Conservation (phyloP, 192 early-diverging fungal species). For the Podochytrium sp. region DNA sequence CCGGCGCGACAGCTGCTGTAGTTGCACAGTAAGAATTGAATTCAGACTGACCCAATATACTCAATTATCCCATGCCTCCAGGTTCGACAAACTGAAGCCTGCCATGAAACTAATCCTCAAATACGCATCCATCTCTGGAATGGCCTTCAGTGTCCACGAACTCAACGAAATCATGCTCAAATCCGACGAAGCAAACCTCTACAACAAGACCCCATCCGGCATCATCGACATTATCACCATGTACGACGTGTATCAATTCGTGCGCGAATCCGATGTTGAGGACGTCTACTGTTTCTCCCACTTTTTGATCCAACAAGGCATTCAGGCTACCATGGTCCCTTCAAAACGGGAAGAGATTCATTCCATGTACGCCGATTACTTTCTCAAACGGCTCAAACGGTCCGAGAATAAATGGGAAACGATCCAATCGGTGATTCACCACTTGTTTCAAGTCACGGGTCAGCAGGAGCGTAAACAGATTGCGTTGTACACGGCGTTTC, state of each 20-base stretch:
- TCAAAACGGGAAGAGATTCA: conserved; percentile 35
- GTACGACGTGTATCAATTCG: conserved; percentile 25
- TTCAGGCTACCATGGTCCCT: conserved; percentile 28
- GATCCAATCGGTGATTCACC: conserved; percentile 20
- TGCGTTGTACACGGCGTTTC: conserved; percentile 23
- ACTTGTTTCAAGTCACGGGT: conserved; percentile 27
- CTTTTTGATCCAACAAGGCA: conserved; percentile 36
- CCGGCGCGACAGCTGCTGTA: conserved; percentile 27
- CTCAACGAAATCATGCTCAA: conserved; percentile 22
- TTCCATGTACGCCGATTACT: conserved; percentile 27
- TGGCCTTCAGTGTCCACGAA: conserved; percentile 21
- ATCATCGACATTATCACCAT: not conserved
- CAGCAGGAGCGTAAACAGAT: conserved; percentile 29
- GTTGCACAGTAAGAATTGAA: conserved; percentile 24
- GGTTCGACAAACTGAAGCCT: conserved; percentile 24
- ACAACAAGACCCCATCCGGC: conserved; percentile 5
- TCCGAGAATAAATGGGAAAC: conserved; percentile 17
- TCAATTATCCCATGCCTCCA: not conserved
- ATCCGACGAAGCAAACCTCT: not conserved
- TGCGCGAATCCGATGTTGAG: conserved; percentile 5
- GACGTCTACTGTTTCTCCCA: conserved; percentile 23
- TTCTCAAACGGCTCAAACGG: conserved; percentile 17
- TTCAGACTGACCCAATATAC: not conserved
- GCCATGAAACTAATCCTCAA: conserved; percentile 24
- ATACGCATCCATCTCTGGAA: conserved; percentile 31